phyloP scores from a whole-genome alignment of 495 filamentous ascomycete genomes.

The Pyronema domesticum region DNA sequence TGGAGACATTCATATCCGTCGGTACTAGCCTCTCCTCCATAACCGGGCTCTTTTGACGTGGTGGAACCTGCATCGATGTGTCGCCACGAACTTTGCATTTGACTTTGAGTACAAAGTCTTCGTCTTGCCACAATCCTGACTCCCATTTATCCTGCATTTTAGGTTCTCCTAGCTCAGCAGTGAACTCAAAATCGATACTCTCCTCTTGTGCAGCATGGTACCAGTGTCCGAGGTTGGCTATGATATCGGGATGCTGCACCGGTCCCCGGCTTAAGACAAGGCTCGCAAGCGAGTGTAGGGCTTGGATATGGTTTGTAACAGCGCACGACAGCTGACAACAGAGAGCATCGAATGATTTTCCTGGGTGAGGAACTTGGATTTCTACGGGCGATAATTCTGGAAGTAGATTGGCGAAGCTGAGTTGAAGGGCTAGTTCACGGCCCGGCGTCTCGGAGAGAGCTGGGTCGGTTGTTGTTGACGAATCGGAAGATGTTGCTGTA shows the following conservation, averaged over 20 bases:
- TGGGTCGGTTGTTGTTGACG: neutral
- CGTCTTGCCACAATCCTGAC: conserved; percentile 11
- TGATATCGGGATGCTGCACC: conserved; percentile 4
- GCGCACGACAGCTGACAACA: conserved; percentile 9
- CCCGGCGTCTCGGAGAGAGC: neutral
- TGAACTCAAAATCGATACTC: conserved; percentile 12
- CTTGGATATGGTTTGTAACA: conserved; percentile 14
- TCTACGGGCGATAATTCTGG: conserved; percentile 10
- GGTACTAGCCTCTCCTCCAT: conserved; percentile 14
- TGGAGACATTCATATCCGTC: conserved; percentile 6
- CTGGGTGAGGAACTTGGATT: conserved; percentile 17
- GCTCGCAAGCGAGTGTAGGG: conserved; percentile 13
- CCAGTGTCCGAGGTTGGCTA: conserved; percentile 13
- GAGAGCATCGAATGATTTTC: conserved; percentile 12
- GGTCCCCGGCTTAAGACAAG: conserved; percentile 11
- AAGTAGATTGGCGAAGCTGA: conserved; percentile 17
- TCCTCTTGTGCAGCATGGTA: conserved; percentile 9
- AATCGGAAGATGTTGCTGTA: neutral
- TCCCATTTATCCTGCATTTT: conserved; percentile 18
- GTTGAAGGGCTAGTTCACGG: conserved; percentile 8
- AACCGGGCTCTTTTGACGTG: neutral
- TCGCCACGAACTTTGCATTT: conserved; percentile 11
- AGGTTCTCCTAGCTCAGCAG: conserved; percentile 5
- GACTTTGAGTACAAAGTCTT: conserved; percentile 16
- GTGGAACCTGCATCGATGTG: neutral